phyloP scores from a whole-genome alignment of 768 basidiomycete genomes.

The Boletus sp. region DNA sequence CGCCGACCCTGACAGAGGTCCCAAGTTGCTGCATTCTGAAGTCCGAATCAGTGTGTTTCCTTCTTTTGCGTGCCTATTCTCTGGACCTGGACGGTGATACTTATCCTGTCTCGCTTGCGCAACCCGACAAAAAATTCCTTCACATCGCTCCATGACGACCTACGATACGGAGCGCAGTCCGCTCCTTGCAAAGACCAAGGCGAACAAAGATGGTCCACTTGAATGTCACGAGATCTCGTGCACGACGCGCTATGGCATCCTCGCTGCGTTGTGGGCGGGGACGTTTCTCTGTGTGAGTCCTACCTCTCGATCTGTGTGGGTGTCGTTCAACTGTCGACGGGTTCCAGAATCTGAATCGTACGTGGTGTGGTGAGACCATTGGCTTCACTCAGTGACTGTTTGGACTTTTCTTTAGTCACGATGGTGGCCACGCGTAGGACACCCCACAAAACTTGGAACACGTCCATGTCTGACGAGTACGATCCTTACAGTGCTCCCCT shows the following conservation, averaged over 20 bases:
- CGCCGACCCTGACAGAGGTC: not conserved
- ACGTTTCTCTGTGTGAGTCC: slow-evolving; percentile 66
- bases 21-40: not conserved
- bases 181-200: slow-evolving; percentile 15
- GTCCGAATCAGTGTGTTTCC: not conserved
- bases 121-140: not conserved
- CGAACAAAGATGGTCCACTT: not conserved
- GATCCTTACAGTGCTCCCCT: slow-evolving; percentile 6
- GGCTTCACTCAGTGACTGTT: not conserved
- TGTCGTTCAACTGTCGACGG: not conserved
- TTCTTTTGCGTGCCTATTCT: not conserved
- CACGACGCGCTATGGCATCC: slow-evolving; percentile 55
- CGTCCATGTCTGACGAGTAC: not conserved
- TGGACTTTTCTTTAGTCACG: slow-evolving; percentile 10
- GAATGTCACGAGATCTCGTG: slow-evolving; percentile 62
- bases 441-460: not conserved
- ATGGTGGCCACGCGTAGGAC: slow-evolving; percentile 24
- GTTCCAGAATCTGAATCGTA: slow-evolving; percentile 15
- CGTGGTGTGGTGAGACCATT: not conserved
- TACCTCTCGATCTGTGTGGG: not conserved
- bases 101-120: not conserved
- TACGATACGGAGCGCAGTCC: slow-evolving; percentile 25
- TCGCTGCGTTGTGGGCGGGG: slow-evolving; percentile 65
- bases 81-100: not conserved
- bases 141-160: not conserved